Conservation (phyloP, 2,329 filamentous ascomycete species). For the Neonectria magnoliae region DNA sequence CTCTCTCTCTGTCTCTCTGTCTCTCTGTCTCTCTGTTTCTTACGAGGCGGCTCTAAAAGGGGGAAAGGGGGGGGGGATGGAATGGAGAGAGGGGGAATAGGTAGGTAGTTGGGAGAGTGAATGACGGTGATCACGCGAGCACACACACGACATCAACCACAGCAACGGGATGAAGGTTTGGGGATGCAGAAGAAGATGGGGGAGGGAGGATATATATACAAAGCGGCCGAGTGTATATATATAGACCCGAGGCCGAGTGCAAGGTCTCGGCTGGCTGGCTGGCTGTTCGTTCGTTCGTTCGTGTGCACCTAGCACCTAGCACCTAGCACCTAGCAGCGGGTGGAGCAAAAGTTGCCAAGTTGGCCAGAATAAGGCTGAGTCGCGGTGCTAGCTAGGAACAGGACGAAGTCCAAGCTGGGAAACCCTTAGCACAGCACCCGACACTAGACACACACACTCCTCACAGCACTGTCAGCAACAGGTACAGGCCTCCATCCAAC, state of each 20-base stretch:
- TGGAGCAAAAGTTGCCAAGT: constrained; percentile 27
- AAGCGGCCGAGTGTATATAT: constrained; percentile 32
- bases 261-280: background rate
- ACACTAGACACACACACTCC: too few species aligned
- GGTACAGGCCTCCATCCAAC: too few species aligned
- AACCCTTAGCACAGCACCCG: background rate
- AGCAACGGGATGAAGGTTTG: constrained; percentile 28
- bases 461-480: background rate
- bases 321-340: constrained; percentile 13
- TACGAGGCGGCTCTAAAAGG: constrained; percentile 24
- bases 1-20: background rate
- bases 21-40: background rate
- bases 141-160: constrained; percentile 33
- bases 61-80: background rate
- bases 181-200: constrained; percentile 26
- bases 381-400: constrained; percentile 36
- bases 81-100: background rate
- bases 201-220: constrained; percentile 41
- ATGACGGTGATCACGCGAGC: constrained; percentile 38
- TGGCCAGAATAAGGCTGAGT: constrained; percentile 43
- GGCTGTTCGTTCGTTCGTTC: too few species aligned
- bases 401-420: constrained; percentile 6
- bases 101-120: constrained; percentile 9
- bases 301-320: too few species aligned
- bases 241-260: constrained; percentile 28